Percentiles rank a stretch among this genome's conserved stretches.
These are phyloP conservation scores for Yamadazyma akitaensis DNA, from an alignment of 805 yeast genomes.

Conservation along the genomic window DNA sequence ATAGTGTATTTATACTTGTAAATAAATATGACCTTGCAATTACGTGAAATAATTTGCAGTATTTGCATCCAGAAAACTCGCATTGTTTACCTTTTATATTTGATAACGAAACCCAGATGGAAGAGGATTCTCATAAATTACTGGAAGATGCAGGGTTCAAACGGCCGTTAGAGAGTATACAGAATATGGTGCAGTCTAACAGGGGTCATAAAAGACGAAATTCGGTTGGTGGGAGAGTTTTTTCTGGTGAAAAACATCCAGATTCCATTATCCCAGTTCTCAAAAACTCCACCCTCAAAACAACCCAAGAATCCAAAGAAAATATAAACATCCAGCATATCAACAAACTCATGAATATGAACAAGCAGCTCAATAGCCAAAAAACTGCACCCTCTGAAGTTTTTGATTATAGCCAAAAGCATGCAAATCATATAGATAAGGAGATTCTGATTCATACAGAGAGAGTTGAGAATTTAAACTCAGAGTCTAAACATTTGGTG, in stretches of 20 bases:
- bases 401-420: conserved; percentile 2
- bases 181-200: not conserved
- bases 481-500: conserved; percentile 12
- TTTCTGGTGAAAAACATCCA: not conserved
- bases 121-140: not conserved
- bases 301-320: conserved; percentile 1
- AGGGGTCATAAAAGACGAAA: conserved; percentile 2
- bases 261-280: conserved; percentile 4
- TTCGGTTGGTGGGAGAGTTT: not conserved
- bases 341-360: conserved; percentile 16
- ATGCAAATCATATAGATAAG: not conserved
- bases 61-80: conserved; percentile 3
- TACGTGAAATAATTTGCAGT: not conserved
- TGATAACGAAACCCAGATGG: not conserved
- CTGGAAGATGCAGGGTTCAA: not conserved
- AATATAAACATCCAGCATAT: conserved; percentile 15
- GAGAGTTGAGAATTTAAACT: conserved; percentile 11
- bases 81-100: conserved; percentile 10
- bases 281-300: conserved; percentile 1
- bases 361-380: conserved; percentile 4
- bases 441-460: not conserved
- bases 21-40: not conserved
- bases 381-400: not conserved
- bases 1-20: conserved; percentile 10
- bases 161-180: conserved; percentile 8